Evolutionary conservation across 2,329 filamentous ascomycete genomes (phyloP).

Genomic region (Xylaria digitata): DNA sequence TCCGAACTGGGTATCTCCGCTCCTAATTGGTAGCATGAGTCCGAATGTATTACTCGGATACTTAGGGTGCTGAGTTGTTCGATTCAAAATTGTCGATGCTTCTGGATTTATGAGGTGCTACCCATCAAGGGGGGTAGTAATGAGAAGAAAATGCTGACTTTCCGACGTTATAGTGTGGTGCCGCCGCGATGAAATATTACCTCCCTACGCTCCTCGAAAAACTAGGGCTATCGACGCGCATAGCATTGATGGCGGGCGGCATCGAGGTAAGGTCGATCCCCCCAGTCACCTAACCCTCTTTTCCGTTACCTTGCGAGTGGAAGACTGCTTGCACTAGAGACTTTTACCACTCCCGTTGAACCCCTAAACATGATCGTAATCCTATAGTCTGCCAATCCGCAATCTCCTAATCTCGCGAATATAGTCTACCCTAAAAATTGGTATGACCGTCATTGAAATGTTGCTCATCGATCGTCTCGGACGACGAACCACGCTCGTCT

Average conservation of each 20-base stretch:
- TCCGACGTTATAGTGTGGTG: constrained; percentile 57
- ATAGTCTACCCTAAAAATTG: constrained; percentile 66
- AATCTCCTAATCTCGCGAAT: not conserved
- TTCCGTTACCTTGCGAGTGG: too few species aligned
- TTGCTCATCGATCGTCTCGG: constrained; percentile 66
- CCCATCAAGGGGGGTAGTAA: not conserved
- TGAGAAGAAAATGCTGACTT: constrained; percentile 2
- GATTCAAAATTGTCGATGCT: not conserved
- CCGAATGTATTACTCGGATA: not conserved
- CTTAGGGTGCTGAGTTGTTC: not conserved
- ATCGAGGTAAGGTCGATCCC: constrained; percentile 53
- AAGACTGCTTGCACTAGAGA: not conserved
- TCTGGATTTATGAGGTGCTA: not conserved
- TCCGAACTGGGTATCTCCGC: not conserved
- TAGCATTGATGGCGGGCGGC: constrained; percentile 64
- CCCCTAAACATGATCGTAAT: not conserved
- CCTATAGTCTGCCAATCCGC: not conserved
- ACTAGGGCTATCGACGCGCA: constrained; percentile 60
- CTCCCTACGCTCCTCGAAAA: constrained; percentile 64
- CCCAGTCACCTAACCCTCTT: not conserved
- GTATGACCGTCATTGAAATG: constrained; percentile 67
- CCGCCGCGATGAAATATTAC: constrained; percentile 71
- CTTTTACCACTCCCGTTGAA: not conserved
- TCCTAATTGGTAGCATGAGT: not conserved
- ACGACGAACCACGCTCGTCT: constrained; percentile 59